Conservation (phyloP, 2,329 filamentous ascomycete species). For the Cladophialophora carrionii region DNA sequence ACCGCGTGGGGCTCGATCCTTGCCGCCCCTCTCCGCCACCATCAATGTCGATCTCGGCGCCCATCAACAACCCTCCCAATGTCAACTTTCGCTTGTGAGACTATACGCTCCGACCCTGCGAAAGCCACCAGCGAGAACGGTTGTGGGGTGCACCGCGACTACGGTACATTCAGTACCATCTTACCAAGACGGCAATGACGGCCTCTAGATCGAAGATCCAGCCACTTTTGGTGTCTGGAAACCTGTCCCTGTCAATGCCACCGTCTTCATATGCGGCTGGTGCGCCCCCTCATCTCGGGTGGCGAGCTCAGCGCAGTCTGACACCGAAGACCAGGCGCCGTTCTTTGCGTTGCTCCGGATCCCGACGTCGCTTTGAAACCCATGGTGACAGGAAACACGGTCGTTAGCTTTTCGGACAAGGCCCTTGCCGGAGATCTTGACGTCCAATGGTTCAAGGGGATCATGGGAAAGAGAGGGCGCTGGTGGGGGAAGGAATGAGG, state of each 20-base stretch:
- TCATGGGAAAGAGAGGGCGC: neutral
- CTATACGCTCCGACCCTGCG: neutral
- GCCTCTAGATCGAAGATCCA: neutral
- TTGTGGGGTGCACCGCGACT: neutral
- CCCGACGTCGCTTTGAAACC: neutral
- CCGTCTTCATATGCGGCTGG: no score
- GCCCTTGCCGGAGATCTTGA: neutral
- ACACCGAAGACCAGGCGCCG: no score
- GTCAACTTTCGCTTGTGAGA: neutral
- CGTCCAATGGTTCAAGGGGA: neutral
- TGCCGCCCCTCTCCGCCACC: neutral
- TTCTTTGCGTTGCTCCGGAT: no score
- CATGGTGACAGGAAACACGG: neutral
- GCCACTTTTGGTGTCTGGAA: neutral
- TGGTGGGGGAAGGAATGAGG: neutral
- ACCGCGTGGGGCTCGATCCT: neutral
- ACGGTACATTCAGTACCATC: neutral
- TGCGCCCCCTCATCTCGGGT: no score
- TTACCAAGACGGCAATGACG: neutral
- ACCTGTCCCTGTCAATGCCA: neutral
- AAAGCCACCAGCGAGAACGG: neutral
- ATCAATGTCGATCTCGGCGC: neutral
- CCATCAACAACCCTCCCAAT: neutral
- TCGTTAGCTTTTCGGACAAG: neutral
- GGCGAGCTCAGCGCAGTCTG: no score